Percentiles rank a stretch among this genome's conserved stretches.
These are phyloP conservation scores for Guyanaporus albipodus DNA, from an alignment of 768 basidiomycete genomes.

Conservation along the genomic window DNA sequence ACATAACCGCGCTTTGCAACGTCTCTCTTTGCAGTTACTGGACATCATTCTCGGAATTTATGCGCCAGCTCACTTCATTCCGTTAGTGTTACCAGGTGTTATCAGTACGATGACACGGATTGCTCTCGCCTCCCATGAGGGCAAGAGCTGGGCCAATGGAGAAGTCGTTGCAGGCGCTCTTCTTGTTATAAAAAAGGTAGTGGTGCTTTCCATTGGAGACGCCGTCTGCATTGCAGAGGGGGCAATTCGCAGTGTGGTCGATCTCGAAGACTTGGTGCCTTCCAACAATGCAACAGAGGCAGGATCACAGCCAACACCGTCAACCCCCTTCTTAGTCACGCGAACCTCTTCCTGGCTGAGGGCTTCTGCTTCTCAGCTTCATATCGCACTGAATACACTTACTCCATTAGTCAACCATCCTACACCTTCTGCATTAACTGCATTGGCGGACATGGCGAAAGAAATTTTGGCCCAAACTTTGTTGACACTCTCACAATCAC, in stretches of 20 bases:
- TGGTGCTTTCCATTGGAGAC: conserved; percentile 63
- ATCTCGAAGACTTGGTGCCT: conserved; percentile 61
- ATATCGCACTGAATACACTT: conserved; percentile 76
- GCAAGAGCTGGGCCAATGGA: conserved; percentile 70
- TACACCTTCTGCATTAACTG: conserved; percentile 57
- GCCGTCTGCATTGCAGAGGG: conserved; percentile 62
- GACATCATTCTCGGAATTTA: conserved; percentile 47
- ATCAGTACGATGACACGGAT: conserved; percentile 75
- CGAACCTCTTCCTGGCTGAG: conserved; percentile 77
- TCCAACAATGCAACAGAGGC: conserved; percentile 18
- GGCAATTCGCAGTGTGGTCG: conserved; percentile 46
- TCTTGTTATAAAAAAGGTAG: conserved; percentile 48
- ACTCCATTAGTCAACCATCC: conserved; percentile 70
- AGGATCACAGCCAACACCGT: conserved; percentile 19
- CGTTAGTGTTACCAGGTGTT: conserved; percentile 81
- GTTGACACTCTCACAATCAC: conserved; percentile 63
- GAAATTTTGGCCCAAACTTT: conserved; percentile 51
- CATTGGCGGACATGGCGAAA: conserved; percentile 53
- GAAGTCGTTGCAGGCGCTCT: conserved; percentile 60
- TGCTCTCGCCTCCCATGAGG: conserved; percentile 49
- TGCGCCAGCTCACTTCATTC: conserved; percentile 47
- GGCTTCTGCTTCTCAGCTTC: conserved; percentile 77
- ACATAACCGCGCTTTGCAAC: conserved; percentile 56
- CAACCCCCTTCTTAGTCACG: conserved; percentile 43
- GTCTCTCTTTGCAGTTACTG: conserved; percentile 56